These are phyloP conservation scores for Rhizomucor miehei DNA, from an alignment of 371 early-diverging fungal genomes.

Conservation along the genomic window DNA sequence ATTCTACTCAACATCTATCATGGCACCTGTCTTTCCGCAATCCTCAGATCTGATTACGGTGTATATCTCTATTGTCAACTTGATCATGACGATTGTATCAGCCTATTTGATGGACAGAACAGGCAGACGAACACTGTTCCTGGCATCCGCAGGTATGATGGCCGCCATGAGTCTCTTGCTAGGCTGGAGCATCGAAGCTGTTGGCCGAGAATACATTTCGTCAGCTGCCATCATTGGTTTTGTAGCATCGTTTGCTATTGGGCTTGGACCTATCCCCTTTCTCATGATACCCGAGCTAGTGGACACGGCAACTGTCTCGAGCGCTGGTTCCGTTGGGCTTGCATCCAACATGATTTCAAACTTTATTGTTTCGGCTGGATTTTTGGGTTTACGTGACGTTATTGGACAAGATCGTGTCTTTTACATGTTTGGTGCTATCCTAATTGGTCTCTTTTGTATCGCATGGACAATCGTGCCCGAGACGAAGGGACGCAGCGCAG, in stretches of 20 bases:
- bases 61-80: conserved; percentile 74
- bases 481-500: conserved; percentile 69
- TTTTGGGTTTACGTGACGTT: conserved; percentile 54
- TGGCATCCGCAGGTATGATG: conserved; percentile 68
- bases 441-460: conserved; percentile 40
- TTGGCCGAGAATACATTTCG: conserved; percentile 47
- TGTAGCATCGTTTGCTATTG: conserved; percentile 86
- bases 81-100: conserved; percentile 70
- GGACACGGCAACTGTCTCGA: conserved; percentile 64
- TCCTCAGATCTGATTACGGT: conserved; percentile 67
- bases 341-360: conserved; percentile 73
- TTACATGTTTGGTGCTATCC: conserved; percentile 62
- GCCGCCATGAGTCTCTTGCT: conserved; percentile 51
- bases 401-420: conserved; percentile 71
- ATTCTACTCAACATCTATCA: conserved; percentile 81
- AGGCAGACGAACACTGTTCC: conserved; percentile 78
- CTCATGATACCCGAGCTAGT: conserved; percentile 83
- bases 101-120: conserved; percentile 76
- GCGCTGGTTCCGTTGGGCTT: conserved; percentile 70
- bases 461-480: conserved; percentile 74
- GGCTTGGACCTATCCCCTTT: conserved; percentile 88
- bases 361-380: conserved; percentile 67
- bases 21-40: conserved; percentile 63
- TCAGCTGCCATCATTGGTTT: conserved; percentile 71
- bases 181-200: conserved; percentile 55